phyloP scores from a whole-genome alignment of 129 eudicot genomes.

The Arctium lappa region DNA sequence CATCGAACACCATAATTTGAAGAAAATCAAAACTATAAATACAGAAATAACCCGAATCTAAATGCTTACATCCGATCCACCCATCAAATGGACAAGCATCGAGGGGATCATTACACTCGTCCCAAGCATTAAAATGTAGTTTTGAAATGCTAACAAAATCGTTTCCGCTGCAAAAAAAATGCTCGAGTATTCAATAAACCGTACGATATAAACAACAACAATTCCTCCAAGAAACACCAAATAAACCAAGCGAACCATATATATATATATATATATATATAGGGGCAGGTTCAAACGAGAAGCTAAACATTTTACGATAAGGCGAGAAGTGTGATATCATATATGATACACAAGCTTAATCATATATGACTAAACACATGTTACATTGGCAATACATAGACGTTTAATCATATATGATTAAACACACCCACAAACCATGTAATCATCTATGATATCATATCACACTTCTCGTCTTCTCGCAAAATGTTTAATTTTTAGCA shows the following conservation, averaged over 20 bases:
- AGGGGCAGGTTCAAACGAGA: no score
- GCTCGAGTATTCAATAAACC: slow-evolving; percentile 2
- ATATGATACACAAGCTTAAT: no score
- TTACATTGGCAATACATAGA: no score
- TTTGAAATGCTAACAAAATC: slow-evolving; percentile 85
- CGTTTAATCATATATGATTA: no score
- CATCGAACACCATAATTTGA: background rate
- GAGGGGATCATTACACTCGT: slow-evolving; percentile 96
- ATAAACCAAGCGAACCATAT: background rate
- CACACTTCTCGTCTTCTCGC: no score
- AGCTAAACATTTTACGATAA: no score
- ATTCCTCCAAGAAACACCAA: background rate
- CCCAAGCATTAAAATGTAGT: slow-evolving; percentile 88
- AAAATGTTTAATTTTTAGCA: no score
- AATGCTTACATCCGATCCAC: slow-evolving; percentile 86
- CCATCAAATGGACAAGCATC: slow-evolving; percentile 82
- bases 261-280: no score
- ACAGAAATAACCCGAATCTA: background rate
- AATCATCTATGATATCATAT: no score
- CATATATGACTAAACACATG: no score
- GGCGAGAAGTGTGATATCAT: no score
- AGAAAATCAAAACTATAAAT: background rate
- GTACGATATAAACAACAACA: background rate
- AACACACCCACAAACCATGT: no score
- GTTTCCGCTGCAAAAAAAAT: slow-evolving; percentile 83